Evolutionary conservation across 352 stramenopile species (phyloP), one percentile per base, ranked within the genome.

Genomic region (Thraustotheca clavata): DNA sequence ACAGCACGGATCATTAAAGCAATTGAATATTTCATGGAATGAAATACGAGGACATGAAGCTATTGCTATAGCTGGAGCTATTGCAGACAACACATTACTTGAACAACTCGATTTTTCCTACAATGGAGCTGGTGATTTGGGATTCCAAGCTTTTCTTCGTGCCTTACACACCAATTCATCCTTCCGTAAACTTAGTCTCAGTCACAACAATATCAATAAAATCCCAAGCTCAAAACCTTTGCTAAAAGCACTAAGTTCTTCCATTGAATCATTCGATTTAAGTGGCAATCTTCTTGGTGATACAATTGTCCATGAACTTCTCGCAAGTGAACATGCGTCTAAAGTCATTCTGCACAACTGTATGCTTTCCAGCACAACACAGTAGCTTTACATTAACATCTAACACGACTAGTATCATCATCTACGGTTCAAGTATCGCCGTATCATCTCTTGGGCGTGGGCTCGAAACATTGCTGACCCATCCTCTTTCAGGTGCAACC

Each of bases 1-100:
- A 9, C 34, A 33, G 38, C 57, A 65, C 41, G 31, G 41, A 26
- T 57, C 29, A 29, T 31, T 65, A 6, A n/a, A 33, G 6, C 57
- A 54, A 20, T 39, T 65, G 12, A 46, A 65, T 39, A 4, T 65
- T 20, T 52, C 38, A 3, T 65, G 57, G 57, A 65, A 65, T 16
- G 16, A 57, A 16, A 33, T 65, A n/a, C 36, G 57, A 11, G 57
- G 36, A 24, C 16, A 8, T 16, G 29, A 52, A 27, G 38, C 35
- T 20, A 34, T 38, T 7, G 24, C 57, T 1, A 16, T 65, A 6
- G 57, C 57, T 9, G 26, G n/a, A 12, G 39, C n/a, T n/a, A 16
- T 65, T 18, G 38, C 35, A 31, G 57, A 65, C 57, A 65, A 65
- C 26, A 41, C 29, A 3, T 20, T 11, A 2, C 57, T 65, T 26